Base-by-base conservation (phyloP, 2,329 filamentous ascomycete species). In the Venturia effusa region DNA sequence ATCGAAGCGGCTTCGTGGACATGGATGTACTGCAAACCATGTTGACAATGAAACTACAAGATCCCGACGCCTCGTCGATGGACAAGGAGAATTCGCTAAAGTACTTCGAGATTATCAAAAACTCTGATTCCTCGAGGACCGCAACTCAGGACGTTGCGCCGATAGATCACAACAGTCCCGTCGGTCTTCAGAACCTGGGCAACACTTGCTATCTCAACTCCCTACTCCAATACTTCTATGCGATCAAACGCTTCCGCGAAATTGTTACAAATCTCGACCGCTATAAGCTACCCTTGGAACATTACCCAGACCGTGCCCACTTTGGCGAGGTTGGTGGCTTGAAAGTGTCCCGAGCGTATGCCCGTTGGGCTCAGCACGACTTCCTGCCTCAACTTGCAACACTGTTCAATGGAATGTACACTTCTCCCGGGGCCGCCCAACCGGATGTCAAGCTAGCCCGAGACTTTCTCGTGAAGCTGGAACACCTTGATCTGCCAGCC, bases 171-270 rank as follows among this genome's bases (percentile, higher is more conserved):
- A 41, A n/a, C 10, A 62, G 32, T 13, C 94, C 94, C 0, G 89
- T 96, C 27, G 94, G 94, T 0, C 81, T 97, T 6, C 84, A 87
- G 67, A 99, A 97, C 69, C 96, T 97, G 64, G 92, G 94, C 65
- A 99, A 99, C 71, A 99, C 95, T 0, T 99, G 94, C 74, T 99
- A 99, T 71, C 81, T 99, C 63, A 99, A 99, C 78, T 97, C 93
- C 75, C 83, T 99, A 60, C 80, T 99, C 11, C 94, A 99, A 70
- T 97, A 96, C 72, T 88, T 97, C 68, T 97, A 96, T 73, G 95
- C 92, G 0, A 84, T 97, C 64, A 88, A 86, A 66, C 86, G 90
- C 1, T 80, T 97, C 37, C 85, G 93, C 61, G 83, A 94, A 5
- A 83, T 97, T 67, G 86, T 97, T 3, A 79, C 95, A 65, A 80